These are phyloP conservation scores for Cutaneotrichosporon sp. DNA, from an alignment of 1,284 basidiomycete species.

Conservation along the genomic window DNA sequence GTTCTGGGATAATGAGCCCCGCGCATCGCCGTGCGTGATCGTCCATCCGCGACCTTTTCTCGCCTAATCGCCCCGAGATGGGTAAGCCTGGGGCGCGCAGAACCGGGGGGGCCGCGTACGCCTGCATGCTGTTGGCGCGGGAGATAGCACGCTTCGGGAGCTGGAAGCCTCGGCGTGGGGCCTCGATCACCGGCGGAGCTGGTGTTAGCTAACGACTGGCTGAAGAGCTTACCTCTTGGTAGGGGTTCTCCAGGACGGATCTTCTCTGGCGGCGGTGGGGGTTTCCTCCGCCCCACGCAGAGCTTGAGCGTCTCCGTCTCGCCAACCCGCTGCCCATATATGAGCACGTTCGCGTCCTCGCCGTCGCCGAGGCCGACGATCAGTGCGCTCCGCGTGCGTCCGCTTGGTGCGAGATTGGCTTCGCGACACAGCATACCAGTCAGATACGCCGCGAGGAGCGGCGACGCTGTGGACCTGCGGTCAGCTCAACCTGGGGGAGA, in stretches of 20 bases:
- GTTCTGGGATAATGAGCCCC: constrained; percentile 34
- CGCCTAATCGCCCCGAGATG: constrained; percentile 41
- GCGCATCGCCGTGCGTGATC: constrained; percentile 31
- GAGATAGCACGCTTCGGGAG: constrained; percentile 27
- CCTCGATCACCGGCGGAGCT: constrained; percentile 42
- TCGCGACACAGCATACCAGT: constrained; percentile 39
- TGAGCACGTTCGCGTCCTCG: constrained; percentile 13
- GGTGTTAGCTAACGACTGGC: constrained; percentile 1
- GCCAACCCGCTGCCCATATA: constrained; percentile 23
- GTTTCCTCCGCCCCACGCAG: constrained; percentile 37
- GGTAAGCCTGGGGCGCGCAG: constrained; percentile 33
- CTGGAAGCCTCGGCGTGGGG: constrained; percentile 33
- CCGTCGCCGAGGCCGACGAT: constrained; percentile 49
- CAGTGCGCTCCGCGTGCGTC: constrained; percentile 41
- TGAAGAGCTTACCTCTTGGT: constrained; percentile 42
- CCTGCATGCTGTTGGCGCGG: constrained; percentile 33
- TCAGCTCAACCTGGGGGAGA: neutral
- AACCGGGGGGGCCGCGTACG: constrained; percentile 25
- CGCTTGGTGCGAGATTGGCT: constrained; percentile 30
- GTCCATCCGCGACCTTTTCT: constrained; percentile 35
- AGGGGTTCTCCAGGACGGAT: constrained; percentile 52
- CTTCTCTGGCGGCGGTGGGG: constrained; percentile 33
- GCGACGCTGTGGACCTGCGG: constrained; percentile 35
- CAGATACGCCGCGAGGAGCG: constrained; percentile 43
- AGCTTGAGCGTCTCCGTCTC: constrained; percentile 28